Conservation (phyloP, 2,329 filamentous ascomycete species). For the Epicoccum nigrum region DNA sequence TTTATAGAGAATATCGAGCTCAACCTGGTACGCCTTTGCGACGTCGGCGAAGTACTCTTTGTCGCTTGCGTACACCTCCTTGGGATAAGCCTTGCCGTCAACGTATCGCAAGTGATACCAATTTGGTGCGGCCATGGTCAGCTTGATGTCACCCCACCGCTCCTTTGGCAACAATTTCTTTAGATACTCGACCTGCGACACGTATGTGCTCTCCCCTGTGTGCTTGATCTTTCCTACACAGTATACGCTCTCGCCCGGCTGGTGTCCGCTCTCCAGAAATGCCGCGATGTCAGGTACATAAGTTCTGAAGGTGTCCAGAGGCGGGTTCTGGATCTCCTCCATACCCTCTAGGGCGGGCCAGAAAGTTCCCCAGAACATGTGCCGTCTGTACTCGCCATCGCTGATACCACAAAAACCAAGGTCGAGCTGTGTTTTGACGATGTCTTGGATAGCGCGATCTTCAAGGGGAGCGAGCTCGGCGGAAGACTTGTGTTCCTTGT, state of each 20-base stretch:
- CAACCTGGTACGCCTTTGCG: slow-evolving; percentile 51
- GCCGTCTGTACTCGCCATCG: slow-evolving; percentile 68
- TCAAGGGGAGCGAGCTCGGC: slow-evolving; percentile 66
- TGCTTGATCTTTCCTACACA: slow-evolving; percentile 64
- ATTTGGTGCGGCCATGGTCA: slow-evolving; percentile 68
- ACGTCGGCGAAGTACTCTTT: slow-evolving; percentile 53
- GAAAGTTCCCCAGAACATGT: slow-evolving; percentile 62
- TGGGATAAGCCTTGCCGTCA: slow-evolving; percentile 54
- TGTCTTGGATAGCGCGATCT: slow-evolving; percentile 66
- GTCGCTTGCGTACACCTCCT: slow-evolving; percentile 50
- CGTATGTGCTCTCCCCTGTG: slow-evolving; percentile 58
- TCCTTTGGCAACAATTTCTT: slow-evolving; percentile 63
- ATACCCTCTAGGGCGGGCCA: slow-evolving; percentile 59
- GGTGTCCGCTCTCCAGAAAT: slow-evolving; percentile 62
- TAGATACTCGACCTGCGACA: slow-evolving; percentile 63
- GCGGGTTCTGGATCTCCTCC: slow-evolving; percentile 55
- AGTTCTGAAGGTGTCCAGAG: slow-evolving; percentile 58
- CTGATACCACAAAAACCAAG: slow-evolving; percentile 67
- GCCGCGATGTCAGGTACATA: slow-evolving; percentile 66
- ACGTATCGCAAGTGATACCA: slow-evolving; percentile 71
- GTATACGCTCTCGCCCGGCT: slow-evolving; percentile 61
- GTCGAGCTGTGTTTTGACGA: slow-evolving; percentile 66
- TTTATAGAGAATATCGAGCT: slow-evolving; percentile 53
- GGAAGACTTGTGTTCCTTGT: slow-evolving; percentile 60
- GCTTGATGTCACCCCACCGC: slow-evolving; percentile 67